Conservation (phyloP, 2,329 filamentous ascomycete genomes). For the Fusarium newnesense region DNA sequence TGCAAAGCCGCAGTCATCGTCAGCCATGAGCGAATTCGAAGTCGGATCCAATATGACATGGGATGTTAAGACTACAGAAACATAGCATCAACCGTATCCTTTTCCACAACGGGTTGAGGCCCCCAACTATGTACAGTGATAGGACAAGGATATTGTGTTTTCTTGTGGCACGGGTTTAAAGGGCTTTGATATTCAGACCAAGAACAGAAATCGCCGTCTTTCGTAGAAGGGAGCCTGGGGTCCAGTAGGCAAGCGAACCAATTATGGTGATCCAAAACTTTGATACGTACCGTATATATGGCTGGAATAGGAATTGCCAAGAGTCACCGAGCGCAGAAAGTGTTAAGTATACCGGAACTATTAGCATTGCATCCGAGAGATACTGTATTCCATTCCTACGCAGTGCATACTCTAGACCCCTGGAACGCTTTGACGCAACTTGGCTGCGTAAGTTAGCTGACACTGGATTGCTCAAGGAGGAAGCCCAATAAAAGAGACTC, state of each 20-base stretch:
- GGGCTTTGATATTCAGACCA: not conserved
- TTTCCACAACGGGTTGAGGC: not conserved
- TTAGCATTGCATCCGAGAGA: not conserved
- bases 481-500: not conserved
- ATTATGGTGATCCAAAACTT: not conserved
- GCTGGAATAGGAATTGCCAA: not conserved
- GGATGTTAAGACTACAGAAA: not conserved
- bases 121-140: not conserved
- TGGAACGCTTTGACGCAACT: not conserved
- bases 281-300: not conserved
- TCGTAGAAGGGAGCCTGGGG: no score
- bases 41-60: not conserved
- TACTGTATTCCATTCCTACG: no score
- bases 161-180: not conserved
- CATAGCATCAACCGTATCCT: not conserved
- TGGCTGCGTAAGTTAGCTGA: no score
- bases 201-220: not conserved
- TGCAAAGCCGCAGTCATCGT: not conserved
- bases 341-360: not conserved
- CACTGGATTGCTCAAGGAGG: not conserved
- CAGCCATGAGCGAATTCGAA: no score
- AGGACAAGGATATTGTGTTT: not conserved
- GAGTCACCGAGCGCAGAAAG: not conserved
- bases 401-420: no score
- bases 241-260: not conserved